A percentile compares a stretch with the other conserved stretches of the same genome.
phyloP scores from a whole-genome alignment of 106 monocot genomes.

The Platanthera guangdongensis region DNA sequence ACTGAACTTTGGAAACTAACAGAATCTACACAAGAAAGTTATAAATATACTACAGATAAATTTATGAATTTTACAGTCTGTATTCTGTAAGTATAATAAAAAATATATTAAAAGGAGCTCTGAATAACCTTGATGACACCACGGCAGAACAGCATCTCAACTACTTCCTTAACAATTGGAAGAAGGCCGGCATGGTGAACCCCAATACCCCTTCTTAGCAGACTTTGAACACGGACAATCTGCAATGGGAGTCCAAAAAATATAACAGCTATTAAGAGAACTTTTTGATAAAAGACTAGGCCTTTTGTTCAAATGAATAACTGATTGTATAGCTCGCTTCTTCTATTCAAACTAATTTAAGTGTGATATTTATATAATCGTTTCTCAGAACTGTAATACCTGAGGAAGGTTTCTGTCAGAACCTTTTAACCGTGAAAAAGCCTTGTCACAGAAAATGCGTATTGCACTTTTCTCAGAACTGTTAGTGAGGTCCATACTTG shows the following conservation, averaged over 20 bases:
- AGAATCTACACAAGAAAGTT: background rate
- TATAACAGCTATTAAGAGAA: background rate
- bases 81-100: background rate
- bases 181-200: conserved; percentile 99
- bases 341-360: background rate
- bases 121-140: conserved; percentile 79
- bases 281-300: background rate
- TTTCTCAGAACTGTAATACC: conserved; percentile 22
- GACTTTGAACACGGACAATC: conserved; percentile 78
- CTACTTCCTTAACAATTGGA: conserved; percentile 98
- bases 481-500: conserved; percentile 70
- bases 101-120: background rate
- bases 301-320: background rate
- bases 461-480: conserved; percentile 91
- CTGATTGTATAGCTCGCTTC: background rate
- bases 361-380: background rate
- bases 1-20: background rate
- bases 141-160: conserved; percentile 99
- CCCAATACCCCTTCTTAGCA: conserved; percentile 75
- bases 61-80: background rate
- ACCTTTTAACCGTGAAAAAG: conserved; percentile 91
- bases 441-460: conserved; percentile 83
- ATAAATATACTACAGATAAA: background rate
- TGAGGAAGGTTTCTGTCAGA: conserved; percentile 95
- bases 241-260: conserved; percentile 16